Conservation (phyloP, 2,329 filamentous ascomycete genomes). For the Monilinia fructicola region DNA sequence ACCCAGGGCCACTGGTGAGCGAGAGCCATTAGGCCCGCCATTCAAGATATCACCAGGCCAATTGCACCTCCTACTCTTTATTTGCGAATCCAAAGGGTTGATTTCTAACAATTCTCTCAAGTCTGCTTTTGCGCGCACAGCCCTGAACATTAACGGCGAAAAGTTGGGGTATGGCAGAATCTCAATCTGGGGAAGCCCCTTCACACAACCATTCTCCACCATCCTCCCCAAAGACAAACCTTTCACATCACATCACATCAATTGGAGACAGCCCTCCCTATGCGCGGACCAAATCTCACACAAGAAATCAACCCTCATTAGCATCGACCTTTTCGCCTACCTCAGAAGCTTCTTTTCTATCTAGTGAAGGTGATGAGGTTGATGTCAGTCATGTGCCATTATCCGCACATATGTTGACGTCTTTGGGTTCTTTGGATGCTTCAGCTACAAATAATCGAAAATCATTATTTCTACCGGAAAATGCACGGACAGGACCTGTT, state of each 20-base stretch:
- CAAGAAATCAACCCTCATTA: not conserved
- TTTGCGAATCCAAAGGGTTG: not conserved
- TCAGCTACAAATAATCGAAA: constrained; percentile 21
- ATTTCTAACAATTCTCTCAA: not conserved
- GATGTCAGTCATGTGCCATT: constrained; percentile 36
- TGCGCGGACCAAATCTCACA: not conserved
- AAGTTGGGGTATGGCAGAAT: constrained; percentile 10
- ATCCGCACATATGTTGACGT: constrained; percentile 15
- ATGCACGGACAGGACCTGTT: constrained; percentile 29
- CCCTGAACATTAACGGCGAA: not conserved
- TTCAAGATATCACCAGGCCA: not conserved
- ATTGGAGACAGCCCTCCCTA: not conserved
- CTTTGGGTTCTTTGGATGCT: constrained; percentile 12
- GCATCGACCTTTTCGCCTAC: not conserved
- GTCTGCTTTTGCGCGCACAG: not conserved
- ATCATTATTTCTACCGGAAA: constrained; percentile 29
- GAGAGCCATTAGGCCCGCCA: not conserved
- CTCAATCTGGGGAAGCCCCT: not conserved
- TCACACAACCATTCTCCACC: not conserved
- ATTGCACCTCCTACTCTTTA: constrained; percentile 8
- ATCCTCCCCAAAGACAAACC: not conserved
- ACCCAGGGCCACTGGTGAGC: no score
- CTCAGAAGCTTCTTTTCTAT: not conserved
- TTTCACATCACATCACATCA: not conserved
- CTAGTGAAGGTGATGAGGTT: constrained; percentile 28